Evolutionary conservation across 1,139 yeast species (phyloP).

Genomic region (Saccharomyces hybrid): DNA sequence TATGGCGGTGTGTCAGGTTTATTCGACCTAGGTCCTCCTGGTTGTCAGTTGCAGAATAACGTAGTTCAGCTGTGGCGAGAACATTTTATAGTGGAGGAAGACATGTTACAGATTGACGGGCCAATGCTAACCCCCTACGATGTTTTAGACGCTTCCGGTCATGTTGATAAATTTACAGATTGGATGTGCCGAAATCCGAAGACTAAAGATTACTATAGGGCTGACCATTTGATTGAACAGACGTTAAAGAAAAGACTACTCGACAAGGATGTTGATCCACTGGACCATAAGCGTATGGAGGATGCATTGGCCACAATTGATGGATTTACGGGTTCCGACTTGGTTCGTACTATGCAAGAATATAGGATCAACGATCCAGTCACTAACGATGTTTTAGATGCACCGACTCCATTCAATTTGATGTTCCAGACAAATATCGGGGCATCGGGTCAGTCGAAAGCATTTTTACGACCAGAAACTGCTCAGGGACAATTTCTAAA

Average conservation of each 20-base stretch:
- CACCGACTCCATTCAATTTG: constrained; percentile 90
- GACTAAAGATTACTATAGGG: constrained; percentile 97
- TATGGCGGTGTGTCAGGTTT: constrained; percentile 98
- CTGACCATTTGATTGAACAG: constrained; percentile 96
- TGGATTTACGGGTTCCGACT: constrained; percentile 85
- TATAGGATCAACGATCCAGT: constrained; percentile 84
- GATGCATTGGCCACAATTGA: constrained; percentile 88
- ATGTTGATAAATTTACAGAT: constrained; percentile 96
- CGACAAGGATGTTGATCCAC: constrained; percentile 57
- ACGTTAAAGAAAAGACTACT: constrained; percentile 88
- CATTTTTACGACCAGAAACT: constrained; percentile 95
- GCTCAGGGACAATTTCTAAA: constrained; percentile 99
- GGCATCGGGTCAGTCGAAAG: constrained; percentile 93
- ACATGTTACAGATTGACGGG: constrained; percentile 96
- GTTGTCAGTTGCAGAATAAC: constrained; percentile 96
- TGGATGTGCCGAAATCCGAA: constrained; percentile 97
- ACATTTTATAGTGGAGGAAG: constrained; percentile 94
- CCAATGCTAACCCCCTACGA: constrained; percentile 97
- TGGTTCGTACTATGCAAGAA: constrained; percentile 79
- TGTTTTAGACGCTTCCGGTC: constrained; percentile 96
- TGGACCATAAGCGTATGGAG: constrained; percentile 89
- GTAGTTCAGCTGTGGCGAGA: constrained; percentile 93
- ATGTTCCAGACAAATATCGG: constrained; percentile 99
- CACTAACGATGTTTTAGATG: constrained; percentile 77
- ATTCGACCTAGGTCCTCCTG: constrained; percentile 98